Percentiles rank a stretch among this genome's conserved stretches.
phyloP scores from a whole-genome alignment of 139 green algal species.

The Raphidocelis subcapitata region DNA sequence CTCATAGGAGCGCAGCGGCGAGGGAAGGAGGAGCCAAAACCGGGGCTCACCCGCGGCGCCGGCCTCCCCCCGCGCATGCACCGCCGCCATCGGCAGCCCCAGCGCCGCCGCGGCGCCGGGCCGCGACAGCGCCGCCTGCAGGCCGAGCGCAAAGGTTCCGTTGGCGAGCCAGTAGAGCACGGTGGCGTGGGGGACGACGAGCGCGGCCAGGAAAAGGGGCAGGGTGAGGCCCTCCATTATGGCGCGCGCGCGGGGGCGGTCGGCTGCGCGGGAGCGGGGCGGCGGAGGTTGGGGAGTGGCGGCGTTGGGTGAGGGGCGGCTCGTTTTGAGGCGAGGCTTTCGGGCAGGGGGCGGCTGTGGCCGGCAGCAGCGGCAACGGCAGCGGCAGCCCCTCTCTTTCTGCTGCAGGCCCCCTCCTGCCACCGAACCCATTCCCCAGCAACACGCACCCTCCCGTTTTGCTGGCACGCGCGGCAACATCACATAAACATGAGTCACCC shows the following conservation, averaged over 20 bases:
- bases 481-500: too few species aligned
- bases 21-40: too few species aligned
- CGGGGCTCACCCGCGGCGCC: constrained; percentile 13
- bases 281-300: not conserved
- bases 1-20: too few species aligned
- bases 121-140: constrained; percentile 1
- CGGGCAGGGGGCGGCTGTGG: too few species aligned
- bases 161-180: constrained; percentile 28
- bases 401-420: too few species aligned
- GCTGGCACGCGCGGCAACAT: too few species aligned
- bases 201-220: constrained; percentile 2
- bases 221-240: not conserved
- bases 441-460: too few species aligned
- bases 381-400: too few species aligned
- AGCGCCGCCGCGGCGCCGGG: not conserved
- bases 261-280: not conserved
- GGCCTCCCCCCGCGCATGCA: not conserved
- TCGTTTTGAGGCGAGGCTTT: too few species aligned
- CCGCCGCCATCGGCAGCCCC: constrained; percentile 10
- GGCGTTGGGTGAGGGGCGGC: too few species aligned
- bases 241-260: not conserved
- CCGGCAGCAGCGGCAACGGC: too few species aligned
- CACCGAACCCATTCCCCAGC: too few species aligned
- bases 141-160: constrained; percentile 4
- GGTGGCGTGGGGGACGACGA: constrained; percentile 16